A percentile compares a stretch with the other conserved stretches of the same genome.
Evolutionary conservation across 1,139 yeast genomes (phyloP).

Genomic region (Sugiyamaella xylanicola): DNA sequence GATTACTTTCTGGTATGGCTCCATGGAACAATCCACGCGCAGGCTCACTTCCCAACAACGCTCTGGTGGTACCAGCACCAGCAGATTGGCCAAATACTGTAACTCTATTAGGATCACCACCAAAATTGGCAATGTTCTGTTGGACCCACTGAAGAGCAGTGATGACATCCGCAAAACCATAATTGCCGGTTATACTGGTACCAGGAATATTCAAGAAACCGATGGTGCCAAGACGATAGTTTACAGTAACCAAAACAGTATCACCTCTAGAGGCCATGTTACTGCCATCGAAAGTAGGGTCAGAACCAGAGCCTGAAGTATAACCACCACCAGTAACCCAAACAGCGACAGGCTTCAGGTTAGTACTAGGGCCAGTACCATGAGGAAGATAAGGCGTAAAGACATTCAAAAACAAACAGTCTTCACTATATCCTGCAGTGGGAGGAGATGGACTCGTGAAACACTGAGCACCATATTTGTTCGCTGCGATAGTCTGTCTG

Average conservation of each 20-base stretch:
- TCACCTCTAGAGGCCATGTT: conserved; percentile 27
- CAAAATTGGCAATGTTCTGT: conserved; percentile 43
- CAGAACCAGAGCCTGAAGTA: conserved; percentile 14
- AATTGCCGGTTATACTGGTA: conserved; percentile 34
- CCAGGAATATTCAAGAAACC: conserved; percentile 40
- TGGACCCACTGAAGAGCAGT: conserved; percentile 45
- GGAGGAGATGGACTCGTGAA: conserved; percentile 14
- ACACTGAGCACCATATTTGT: conserved; percentile 21
- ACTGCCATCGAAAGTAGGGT: conserved; percentile 23
- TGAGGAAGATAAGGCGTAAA: conserved; percentile 25
- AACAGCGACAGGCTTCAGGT: conserved; percentile 38
- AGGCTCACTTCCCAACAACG: conserved; percentile 9
- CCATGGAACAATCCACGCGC: conserved; percentile 12
- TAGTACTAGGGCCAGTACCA: conserved; percentile 18
- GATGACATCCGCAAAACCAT: conserved; percentile 44
- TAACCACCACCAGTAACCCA: conserved; percentile 46
- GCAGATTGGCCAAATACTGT: conserved; percentile 47
- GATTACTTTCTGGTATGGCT: conserved; percentile 13
- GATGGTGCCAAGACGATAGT: conserved; percentile 41
- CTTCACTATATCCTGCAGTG: conserved; percentile 25
- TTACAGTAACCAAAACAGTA: conserved; percentile 41
- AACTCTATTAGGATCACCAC: conserved; percentile 45
- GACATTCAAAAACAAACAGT: conserved; percentile 30
- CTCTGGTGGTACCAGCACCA: conserved; percentile 37
- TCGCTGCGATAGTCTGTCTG: conserved; percentile 20